Evolutionary conservation across 768 basidiomycete genomes (phyloP).

Genomic region (Antrodiella citrinella): DNA sequence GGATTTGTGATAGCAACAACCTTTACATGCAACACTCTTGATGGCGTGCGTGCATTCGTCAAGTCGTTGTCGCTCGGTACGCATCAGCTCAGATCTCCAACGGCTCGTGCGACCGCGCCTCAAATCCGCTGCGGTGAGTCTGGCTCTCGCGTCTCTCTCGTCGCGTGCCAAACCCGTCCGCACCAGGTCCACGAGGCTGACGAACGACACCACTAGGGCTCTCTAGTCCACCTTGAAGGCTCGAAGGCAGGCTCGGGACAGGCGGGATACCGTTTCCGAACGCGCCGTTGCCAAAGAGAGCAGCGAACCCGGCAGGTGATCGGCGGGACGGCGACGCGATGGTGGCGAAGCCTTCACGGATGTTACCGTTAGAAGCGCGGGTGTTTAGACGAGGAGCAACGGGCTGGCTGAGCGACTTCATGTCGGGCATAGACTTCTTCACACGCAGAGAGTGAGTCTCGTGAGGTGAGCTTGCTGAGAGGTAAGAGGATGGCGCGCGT

Average conservation of each 20-base stretch:
- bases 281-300: constrained; percentile 49
- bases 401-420: constrained; percentile 55
- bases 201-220: constrained; percentile 53
- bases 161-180: constrained; percentile 63
- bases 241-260: constrained; percentile 69
- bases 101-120: constrained; percentile 80
- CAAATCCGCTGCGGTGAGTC: constrained; percentile 58
- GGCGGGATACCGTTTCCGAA: constrained; percentile 55
- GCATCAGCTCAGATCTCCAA: constrained; percentile 55
- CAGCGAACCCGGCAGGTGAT: constrained; percentile 59
- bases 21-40: not conserved
- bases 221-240: constrained; percentile 37
- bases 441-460: constrained; percentile 57
- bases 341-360: constrained; percentile 79
- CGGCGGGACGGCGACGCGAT: constrained; percentile 79
- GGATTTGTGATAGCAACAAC: not conserved
- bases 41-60: not conserved
- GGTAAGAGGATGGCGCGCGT: constrained; percentile 75
- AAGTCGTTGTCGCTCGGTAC: not conserved
- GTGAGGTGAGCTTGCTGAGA: constrained; percentile 44
- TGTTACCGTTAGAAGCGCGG: constrained; percentile 83
- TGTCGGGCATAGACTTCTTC: constrained; percentile 99
- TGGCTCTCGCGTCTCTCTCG: constrained; percentile 44
- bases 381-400: constrained; percentile 73
- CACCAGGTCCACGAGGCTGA: constrained; percentile 80